Conservation (phyloP, 495 filamentous ascomycete genomes). For the Lasiosphaeria miniovina region DNA sequence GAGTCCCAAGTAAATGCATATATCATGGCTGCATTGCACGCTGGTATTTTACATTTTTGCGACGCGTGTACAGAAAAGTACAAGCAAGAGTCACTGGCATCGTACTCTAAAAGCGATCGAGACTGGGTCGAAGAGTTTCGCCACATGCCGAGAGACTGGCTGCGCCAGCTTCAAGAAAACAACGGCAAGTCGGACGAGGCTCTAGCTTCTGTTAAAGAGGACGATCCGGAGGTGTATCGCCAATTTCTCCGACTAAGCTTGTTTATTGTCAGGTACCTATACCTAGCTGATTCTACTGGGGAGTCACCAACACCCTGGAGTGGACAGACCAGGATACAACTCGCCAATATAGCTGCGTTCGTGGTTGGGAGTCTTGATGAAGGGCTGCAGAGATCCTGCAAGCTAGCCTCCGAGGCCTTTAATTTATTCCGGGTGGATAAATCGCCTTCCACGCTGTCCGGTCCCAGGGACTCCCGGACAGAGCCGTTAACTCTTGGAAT, state of each 20-base stretch:
- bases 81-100: conserved; percentile 6
- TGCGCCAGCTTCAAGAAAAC: conserved; percentile 12
- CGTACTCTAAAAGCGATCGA: conserved; percentile 10
- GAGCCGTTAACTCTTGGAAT: conserved; percentile 40
- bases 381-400: conserved; percentile 24
- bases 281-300: conserved; percentile 17
- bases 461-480: background rate
- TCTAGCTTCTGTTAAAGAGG: conserved; percentile 7
- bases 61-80: conserved; percentile 28
- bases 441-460: background rate
- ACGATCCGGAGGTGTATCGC: conserved; percentile 24
- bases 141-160: conserved; percentile 20
- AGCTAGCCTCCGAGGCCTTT: conserved; percentile 32
- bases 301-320: conserved; percentile 16
- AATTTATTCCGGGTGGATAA: conserved; percentile 25
- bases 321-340: conserved; percentile 24
- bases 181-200: background rate
- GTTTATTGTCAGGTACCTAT: conserved; percentile 23
- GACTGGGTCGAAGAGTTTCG: conserved; percentile 28
- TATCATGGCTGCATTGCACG: conserved; percentile 28
- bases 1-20: conserved; percentile 18
- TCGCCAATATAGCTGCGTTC: conserved; percentile 29
- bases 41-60: conserved; percentile 28
- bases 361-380: conserved; percentile 28
- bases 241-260: conserved; percentile 26